Percentiles rank a stretch among this genome's conserved stretches.
Evolutionary conservation across 1,139 yeast genomes (phyloP).

Genomic region (Nakaseomyces bracarensis): DNA sequence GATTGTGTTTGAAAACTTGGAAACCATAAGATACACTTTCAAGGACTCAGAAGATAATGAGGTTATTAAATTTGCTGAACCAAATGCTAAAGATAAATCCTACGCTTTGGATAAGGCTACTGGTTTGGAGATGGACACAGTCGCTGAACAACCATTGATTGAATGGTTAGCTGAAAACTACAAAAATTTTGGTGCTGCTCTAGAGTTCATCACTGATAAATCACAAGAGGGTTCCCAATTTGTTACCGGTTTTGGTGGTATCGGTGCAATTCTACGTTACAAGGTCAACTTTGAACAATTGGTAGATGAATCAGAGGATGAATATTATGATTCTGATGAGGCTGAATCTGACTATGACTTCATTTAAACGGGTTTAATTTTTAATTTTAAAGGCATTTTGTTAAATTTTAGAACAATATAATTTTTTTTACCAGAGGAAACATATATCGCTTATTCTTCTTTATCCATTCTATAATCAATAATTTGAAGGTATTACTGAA

Average conservation of each 20-base stretch:
- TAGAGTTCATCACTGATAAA: conserved; percentile 93
- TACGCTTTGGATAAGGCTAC: conserved; percentile 75
- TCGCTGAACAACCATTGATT: conserved; percentile 71
- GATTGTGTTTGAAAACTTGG: conserved; percentile 88
- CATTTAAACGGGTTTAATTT: conserved; percentile 21
- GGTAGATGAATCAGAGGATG: conserved; percentile 82
- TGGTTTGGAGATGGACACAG: conserved; percentile 82
- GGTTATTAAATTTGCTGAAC: conserved; percentile 64
- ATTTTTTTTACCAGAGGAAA: neutral
- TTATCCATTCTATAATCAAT: conserved; percentile 9
- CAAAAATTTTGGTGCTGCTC: conserved; percentile 84
- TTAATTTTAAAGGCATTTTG: conserved; percentile 4
- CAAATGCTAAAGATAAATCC: conserved; percentile 58
- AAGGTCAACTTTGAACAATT: conserved; percentile 95
- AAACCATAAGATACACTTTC: conserved; percentile 71
- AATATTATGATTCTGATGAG: conserved; percentile 73
- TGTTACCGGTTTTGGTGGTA: conserved; percentile 96
- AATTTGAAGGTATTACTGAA: conserved; percentile 3
- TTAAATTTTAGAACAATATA: neutral
- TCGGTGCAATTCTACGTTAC: conserved; percentile 92
- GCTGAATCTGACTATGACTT: conserved; percentile 42
- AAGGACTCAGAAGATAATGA: conserved; percentile 78
- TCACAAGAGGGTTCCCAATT: conserved; percentile 98
- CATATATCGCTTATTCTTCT: conserved; percentile 1
- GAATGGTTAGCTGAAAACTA: conserved; percentile 98